These are phyloP conservation scores for Wickerhamomyces bovis DNA, from an alignment of 805 yeast species.

Conservation along the genomic window DNA sequence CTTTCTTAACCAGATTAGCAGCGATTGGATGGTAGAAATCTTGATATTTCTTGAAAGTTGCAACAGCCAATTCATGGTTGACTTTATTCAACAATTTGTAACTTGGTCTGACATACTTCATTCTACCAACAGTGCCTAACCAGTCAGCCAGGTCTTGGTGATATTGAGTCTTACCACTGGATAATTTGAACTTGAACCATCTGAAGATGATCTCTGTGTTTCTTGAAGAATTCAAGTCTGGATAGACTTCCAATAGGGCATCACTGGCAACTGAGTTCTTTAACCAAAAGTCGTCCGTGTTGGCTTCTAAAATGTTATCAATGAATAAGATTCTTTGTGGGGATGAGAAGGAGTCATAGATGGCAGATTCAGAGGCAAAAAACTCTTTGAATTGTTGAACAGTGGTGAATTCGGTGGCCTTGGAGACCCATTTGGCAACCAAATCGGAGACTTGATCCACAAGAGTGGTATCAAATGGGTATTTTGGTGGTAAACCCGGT, in stretches of 20 bases:
- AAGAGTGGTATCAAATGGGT: constrained; percentile 69
- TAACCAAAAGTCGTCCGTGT: constrained; percentile 37
- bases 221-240: constrained; percentile 38
- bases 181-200: constrained; percentile 64
- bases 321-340: constrained; percentile 77
- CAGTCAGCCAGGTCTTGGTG: constrained; percentile 63
- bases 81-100: constrained; percentile 59
- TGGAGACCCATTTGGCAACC: constrained; percentile 55
- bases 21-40: constrained; percentile 79
- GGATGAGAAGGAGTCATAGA: constrained; percentile 51
- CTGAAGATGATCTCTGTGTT: constrained; percentile 82
- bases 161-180: constrained; percentile 40
- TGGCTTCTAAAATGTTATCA: constrained; percentile 52
- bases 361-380: constrained; percentile 14
- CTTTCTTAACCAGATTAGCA: constrained; percentile 75
- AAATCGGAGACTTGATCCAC: constrained; percentile 66
- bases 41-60: constrained; percentile 56
- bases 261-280: constrained; percentile 28
- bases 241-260: constrained; percentile 33
- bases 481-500: constrained; percentile 88
- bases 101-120: constrained; percentile 91
- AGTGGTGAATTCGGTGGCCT: constrained; percentile 10
- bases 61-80: constrained; percentile 58
- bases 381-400: constrained; percentile 11
- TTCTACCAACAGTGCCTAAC: constrained; percentile 89